Percentiles rank a stretch among this genome's conserved stretches.
Conservation (phyloP, 768 basidiomycete species). For the Leccinum truebloodii region DNA sequence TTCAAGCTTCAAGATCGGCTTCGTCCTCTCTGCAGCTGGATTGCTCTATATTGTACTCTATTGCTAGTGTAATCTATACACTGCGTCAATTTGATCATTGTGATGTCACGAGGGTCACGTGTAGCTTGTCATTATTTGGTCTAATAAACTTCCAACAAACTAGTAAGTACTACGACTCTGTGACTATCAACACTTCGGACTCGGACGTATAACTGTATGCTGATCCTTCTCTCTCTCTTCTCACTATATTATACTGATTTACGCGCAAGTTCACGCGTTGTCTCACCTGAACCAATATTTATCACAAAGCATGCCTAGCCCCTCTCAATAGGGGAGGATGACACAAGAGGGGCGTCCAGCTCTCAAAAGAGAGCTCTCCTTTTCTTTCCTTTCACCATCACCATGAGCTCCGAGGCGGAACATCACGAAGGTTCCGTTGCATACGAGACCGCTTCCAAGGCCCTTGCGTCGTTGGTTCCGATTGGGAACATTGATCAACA, state of each 20-base stretch:
- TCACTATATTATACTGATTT: background rate
- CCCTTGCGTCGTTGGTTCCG: conserved; percentile 36
- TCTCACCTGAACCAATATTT: background rate
- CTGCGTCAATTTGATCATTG: too few relatives aligned
- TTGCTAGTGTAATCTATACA: too few relatives aligned
- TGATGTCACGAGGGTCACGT: too few relatives aligned
- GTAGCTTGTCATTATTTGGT: too few relatives aligned
- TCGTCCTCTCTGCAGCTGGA: too few relatives aligned
- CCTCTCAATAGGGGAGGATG: conserved; percentile 14
- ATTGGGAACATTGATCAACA: conserved; percentile 35
- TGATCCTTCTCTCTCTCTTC: too few relatives aligned
- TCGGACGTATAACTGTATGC: background rate
- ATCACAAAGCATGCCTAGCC: background rate
- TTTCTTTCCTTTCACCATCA: conserved; percentile 9
- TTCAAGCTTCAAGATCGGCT: too few relatives aligned
- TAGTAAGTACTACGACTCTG: too few relatives aligned
- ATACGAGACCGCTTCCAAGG: conserved; percentile 29
- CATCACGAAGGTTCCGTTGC: conserved; percentile 20
- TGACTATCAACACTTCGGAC: background rate
- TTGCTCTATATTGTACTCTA: too few relatives aligned
- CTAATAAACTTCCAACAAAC: too few relatives aligned
- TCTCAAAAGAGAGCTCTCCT: background rate
- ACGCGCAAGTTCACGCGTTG: background rate
- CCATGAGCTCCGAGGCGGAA: conserved; percentile 32
- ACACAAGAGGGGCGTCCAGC: conserved; percentile 1